phyloP scores from a whole-genome alignment of 1,284 basidiomycete species.

The Farysia itapuensis region DNA sequence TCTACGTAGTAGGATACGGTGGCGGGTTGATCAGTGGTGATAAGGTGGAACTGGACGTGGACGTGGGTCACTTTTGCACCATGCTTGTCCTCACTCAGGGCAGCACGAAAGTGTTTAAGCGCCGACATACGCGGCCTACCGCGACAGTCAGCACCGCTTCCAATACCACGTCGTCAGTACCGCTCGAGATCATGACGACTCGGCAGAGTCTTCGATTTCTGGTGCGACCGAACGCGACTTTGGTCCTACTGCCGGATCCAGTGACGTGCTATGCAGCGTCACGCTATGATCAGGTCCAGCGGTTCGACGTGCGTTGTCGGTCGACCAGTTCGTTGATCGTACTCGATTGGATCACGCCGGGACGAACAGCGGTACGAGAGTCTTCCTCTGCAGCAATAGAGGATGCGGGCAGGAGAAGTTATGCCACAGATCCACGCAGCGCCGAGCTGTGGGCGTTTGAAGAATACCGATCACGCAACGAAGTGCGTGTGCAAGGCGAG shows the following conservation, averaged over 20 bases:
- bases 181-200: too few relatives aligned
- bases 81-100: conserved; percentile 81
- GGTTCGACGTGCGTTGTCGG: conserved; percentile 43
- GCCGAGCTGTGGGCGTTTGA: conserved; percentile 89
- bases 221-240: conserved; percentile 36
- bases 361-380: conserved; percentile 19
- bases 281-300: conserved; percentile 50
- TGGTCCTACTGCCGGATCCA: conserved; percentile 52
- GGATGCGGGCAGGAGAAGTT: conserved; percentile 1
- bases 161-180: background rate
- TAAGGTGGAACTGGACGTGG: conserved; percentile 68
- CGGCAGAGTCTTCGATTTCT: conserved; percentile 34
- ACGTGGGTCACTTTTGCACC: conserved; percentile 66
- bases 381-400: background rate
- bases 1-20: conserved; percentile 85
- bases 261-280: conserved; percentile 52
- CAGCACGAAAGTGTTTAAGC: conserved; percentile 60
- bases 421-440: background rate
- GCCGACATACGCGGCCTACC: conserved; percentile 8
- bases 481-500: conserved; percentile 70
- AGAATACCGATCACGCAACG: conserved; percentile 80
- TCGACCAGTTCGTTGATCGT: conserved; percentile 41
- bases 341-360: conserved; percentile 58
- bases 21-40: conserved; percentile 92
- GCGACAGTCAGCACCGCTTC: conserved; percentile 4